These are phyloP conservation scores for Vitis rotundifolia DNA, from an alignment of 164 flowering plant species.

Conservation along the genomic window DNA sequence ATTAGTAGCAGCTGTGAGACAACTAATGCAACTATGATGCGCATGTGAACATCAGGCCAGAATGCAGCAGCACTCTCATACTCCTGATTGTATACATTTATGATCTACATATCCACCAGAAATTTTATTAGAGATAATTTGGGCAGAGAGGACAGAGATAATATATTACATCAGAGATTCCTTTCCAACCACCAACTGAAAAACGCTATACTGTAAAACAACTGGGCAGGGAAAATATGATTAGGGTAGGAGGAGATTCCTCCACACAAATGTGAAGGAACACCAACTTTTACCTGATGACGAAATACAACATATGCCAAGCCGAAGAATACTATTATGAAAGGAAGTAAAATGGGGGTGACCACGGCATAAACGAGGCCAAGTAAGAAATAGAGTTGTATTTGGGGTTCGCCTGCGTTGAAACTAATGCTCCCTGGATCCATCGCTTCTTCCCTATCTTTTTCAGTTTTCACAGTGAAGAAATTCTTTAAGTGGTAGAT, in stretches of 20 bases:
- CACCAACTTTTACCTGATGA: conserved; percentile 68
- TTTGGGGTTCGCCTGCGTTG: conserved; percentile 77
- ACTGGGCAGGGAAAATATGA: too few species aligned
- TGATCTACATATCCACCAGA: conserved; percentile 41
- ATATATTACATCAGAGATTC: too few species aligned
- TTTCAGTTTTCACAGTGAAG: conserved; percentile 83
- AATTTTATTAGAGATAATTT: conserved; percentile 9
- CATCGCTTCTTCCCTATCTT: conserved; percentile 89
- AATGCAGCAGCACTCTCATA: conserved; percentile 86
- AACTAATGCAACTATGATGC: conserved; percentile 55
- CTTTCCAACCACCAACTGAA: too few species aligned
- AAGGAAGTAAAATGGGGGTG: conserved; percentile 80
- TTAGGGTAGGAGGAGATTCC: too few species aligned
- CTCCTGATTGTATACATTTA: conserved; percentile 83
- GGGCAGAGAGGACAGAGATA: background rate
- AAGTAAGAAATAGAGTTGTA: conserved; percentile 86
- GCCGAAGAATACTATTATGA: conserved; percentile 77
- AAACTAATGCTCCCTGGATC: conserved; percentile 89
- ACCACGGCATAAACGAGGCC: conserved; percentile 91
- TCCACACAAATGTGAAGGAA: too few species aligned
- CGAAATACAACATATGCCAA: conserved; percentile 80
- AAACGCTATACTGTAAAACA: too few species aligned
- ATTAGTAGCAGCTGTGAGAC: conserved; percentile 70
- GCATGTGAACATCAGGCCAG: conserved; percentile 89
- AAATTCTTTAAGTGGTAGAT: conserved; percentile 73